Evolutionary conservation across 2,329 filamentous ascomycete genomes (phyloP).

Genomic region (Chalara sp.): DNA sequence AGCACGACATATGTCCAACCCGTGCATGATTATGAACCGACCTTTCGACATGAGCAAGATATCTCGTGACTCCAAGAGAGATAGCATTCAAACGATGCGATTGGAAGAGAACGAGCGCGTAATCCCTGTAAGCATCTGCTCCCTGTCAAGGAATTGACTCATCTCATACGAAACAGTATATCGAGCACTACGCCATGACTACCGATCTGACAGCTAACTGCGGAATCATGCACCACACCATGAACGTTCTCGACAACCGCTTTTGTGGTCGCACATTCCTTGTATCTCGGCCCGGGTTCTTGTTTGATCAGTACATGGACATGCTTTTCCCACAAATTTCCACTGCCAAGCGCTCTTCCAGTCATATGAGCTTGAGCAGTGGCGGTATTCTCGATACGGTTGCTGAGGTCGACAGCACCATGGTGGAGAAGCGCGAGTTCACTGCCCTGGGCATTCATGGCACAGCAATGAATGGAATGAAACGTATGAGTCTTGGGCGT

Average conservation of each 20-base stretch:
- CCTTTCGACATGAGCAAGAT: conserved; percentile 15
- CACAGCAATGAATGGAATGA: not conserved
- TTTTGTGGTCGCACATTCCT: conserved; percentile 29
- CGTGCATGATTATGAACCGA: conserved; percentile 30
- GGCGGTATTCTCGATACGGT: conserved; percentile 4
- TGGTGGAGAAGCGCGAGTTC: conserved; percentile 13
- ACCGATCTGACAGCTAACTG: conserved; percentile 68
- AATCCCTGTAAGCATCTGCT: conserved; percentile 3
- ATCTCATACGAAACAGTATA: conserved; percentile 48
- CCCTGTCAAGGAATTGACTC: not conserved
- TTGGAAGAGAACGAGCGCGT: conserved; percentile 3
- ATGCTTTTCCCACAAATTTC: conserved; percentile 3
- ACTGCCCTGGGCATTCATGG: conserved; percentile 5
- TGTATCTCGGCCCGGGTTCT: conserved; percentile 3
- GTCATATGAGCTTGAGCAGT: not conserved
- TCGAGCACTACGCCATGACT: conserved; percentile 72
- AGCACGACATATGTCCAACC: conserved; percentile 74
- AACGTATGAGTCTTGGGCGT: not conserved
- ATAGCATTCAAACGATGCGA: not conserved
- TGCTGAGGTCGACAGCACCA: conserved; percentile 9
- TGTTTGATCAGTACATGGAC: conserved; percentile 9
- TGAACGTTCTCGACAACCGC: conserved; percentile 3
- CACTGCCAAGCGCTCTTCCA: not conserved
- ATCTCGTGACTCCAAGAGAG: not conserved
- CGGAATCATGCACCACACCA: conserved; percentile 56